Conservation (phyloP, 192 early-diverging fungal genomes). For the Linnemannia zychae region DNA sequence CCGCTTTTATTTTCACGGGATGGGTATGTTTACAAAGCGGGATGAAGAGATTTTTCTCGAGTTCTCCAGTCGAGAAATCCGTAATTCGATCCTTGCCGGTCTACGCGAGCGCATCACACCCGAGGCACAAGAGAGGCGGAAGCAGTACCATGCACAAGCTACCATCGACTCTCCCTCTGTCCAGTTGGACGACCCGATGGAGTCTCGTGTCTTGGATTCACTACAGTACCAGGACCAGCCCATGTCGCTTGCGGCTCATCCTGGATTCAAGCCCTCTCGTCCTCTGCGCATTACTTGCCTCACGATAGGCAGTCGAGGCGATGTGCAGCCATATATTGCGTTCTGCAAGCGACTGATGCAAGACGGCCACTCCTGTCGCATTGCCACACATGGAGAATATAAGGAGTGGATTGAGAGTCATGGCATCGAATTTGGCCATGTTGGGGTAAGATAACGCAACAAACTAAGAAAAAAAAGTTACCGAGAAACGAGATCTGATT, state of each 20-base stretch:
- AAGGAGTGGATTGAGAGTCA: slow-evolving; percentile 69
- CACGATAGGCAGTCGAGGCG: slow-evolving; percentile 79
- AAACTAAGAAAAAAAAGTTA: background rate
- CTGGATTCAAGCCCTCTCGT: slow-evolving; percentile 44
- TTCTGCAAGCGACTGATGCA: slow-evolving; percentile 71
- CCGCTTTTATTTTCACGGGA: slow-evolving; percentile 61
- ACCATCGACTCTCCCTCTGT: slow-evolving; percentile 18
- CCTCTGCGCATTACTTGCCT: slow-evolving; percentile 71
- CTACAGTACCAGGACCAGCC: slow-evolving; percentile 21
- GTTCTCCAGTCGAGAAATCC: slow-evolving; percentile 53
- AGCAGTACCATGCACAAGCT: slow-evolving; percentile 15
- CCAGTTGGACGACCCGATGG: slow-evolving; percentile 38
- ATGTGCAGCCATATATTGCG: slow-evolving; percentile 78
- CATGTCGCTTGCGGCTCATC: slow-evolving; percentile 23
- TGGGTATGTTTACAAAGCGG: slow-evolving; percentile 60
- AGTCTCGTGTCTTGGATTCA: slow-evolving; percentile 15
- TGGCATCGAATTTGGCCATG: slow-evolving; percentile 72
- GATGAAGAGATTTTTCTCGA: slow-evolving; percentile 72
- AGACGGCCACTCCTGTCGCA: slow-evolving; percentile 70
- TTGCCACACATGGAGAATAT: slow-evolving; percentile 78
- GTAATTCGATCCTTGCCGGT: slow-evolving; percentile 18
- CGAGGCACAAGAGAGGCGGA: slow-evolving; percentile 16
- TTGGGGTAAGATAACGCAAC: slow-evolving; percentile 67
- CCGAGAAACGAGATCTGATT: background rate
- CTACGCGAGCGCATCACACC: slow-evolving; percentile 23